A percentile compares a stretch with the other conserved stretches of the same genome.
These are phyloP conservation scores for Clonostachys sp. DNA, from an alignment of 2,329 filamentous ascomycete species.

Conservation along the genomic window DNA sequence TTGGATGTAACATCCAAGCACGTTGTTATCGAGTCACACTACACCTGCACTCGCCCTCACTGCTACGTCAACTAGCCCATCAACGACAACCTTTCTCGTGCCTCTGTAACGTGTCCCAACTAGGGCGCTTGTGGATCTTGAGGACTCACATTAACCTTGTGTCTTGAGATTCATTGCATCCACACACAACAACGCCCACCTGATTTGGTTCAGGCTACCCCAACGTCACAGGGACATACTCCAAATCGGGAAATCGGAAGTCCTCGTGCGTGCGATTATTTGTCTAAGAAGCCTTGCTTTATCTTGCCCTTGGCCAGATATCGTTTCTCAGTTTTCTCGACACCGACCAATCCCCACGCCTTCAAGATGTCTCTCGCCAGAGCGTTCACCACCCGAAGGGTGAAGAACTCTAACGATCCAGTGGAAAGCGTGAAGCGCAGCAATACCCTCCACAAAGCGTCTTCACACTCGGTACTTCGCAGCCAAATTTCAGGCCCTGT, in stretches of 20 bases:
- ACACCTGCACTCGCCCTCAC: background rate
- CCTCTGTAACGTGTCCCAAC: conserved; percentile 5
- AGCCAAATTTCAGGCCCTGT: conserved; percentile 83
- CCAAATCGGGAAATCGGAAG: background rate
- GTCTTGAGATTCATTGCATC: no score
- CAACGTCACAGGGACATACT: no score
- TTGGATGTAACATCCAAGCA: conserved; percentile 2
- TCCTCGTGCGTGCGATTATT: background rate
- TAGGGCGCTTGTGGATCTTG: background rate
- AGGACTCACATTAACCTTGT: no score
- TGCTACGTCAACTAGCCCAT: background rate
- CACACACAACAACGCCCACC: no score
- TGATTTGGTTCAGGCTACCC: no score
- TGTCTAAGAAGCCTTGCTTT: background rate
- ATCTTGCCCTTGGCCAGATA: no score
- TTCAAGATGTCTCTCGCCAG: conserved; percentile 54
- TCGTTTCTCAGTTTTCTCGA: no score
- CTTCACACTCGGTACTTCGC: conserved; percentile 38
- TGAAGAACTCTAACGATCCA: conserved; percentile 38
- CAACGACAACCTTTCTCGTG: background rate
- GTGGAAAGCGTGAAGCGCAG: conserved; percentile 42
- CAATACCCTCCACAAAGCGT: conserved; percentile 41
- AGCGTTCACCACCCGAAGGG: conserved; percentile 67
- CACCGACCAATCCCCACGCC: background rate
- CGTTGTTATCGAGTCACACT: background rate